Evolutionary conservation across 2,329 filamentous ascomycete genomes (phyloP).

Genomic region (Tolypocladium nubicola): DNA sequence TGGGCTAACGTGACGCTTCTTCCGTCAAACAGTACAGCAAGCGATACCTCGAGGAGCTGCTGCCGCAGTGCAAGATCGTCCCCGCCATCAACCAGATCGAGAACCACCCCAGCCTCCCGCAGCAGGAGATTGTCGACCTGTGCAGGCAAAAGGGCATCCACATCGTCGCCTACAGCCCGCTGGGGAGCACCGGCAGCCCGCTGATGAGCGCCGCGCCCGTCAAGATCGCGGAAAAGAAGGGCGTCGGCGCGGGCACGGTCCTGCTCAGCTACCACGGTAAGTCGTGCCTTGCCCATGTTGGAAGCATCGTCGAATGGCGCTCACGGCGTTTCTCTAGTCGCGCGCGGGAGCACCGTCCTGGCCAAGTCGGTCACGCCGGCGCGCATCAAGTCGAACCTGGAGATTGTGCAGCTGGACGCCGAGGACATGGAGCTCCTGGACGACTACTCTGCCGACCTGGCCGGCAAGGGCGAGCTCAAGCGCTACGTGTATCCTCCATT

Average conservation of each 20-base stretch:
- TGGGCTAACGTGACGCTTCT: neutral
- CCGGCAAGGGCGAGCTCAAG: constrained; percentile 39
- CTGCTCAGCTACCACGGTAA: constrained; percentile 63
- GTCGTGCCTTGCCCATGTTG: constrained; percentile 12
- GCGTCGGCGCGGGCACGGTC: constrained; percentile 49
- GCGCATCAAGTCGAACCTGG: constrained; percentile 60
- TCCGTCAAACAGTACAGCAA: constrained; percentile 35
- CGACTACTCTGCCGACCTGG: constrained; percentile 41
- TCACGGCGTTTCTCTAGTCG: constrained; percentile 32
- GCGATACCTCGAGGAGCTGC: constrained; percentile 44
- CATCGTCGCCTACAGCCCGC: constrained; percentile 61
- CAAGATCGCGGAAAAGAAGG: constrained; percentile 53
- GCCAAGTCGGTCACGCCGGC: constrained; percentile 61
- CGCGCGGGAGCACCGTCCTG: constrained; percentile 58
- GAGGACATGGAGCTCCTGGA: constrained; percentile 51
- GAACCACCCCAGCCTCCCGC: constrained; percentile 60
- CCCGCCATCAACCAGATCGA: constrained; percentile 65
- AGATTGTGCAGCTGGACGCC: constrained; percentile 53
- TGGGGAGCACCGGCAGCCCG: constrained; percentile 54
- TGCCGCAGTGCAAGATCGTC: constrained; percentile 38
- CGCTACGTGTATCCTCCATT: constrained; percentile 61
- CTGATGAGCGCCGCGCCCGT: constrained; percentile 53
- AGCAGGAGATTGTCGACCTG: constrained; percentile 61
- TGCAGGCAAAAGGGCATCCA: constrained; percentile 60
- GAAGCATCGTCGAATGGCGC: neutral